Evolutionary conservation across 306 rosid species (phyloP).

Genomic region (Corylus americana): DNA sequence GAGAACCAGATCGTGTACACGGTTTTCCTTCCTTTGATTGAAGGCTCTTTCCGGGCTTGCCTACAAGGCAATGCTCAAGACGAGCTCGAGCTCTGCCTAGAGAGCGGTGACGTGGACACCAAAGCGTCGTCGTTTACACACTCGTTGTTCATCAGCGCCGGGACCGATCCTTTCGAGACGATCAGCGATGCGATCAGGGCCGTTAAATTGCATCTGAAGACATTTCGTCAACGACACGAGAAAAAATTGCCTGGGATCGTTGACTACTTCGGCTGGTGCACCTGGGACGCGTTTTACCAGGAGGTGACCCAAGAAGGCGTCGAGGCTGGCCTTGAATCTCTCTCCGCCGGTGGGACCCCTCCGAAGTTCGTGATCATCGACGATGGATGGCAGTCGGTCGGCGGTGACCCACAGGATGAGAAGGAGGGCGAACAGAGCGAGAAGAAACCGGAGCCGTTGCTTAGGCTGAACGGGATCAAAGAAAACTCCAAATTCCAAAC

Average conservation of each 20-base stretch:
- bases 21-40: constrained; percentile 72
- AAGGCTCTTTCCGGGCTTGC: constrained; percentile 75
- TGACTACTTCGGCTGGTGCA: constrained; percentile 88
- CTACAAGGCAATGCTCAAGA: constrained; percentile 65
- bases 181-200: constrained; percentile 58
- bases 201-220: constrained; percentile 55
- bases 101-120: constrained; percentile 73
- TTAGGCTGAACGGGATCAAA: constrained; percentile 59
- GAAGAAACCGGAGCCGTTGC: constrained; percentile 22
- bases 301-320: constrained; percentile 88
- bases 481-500: constrained; percentile 73
- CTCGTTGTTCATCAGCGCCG: constrained; percentile 56
- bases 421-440: neutral
- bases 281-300: constrained; percentile 92
- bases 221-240: constrained; percentile 79
- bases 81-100: constrained; percentile 72
- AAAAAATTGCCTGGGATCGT: constrained; percentile 75
- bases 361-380: constrained; percentile 86
- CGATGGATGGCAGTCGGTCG: constrained; percentile 91
- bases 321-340: constrained; percentile 59
- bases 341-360: constrained; percentile 66
- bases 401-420: constrained; percentile 32
- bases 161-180: constrained; percentile 69
- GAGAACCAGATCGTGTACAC: constrained; percentile 59
- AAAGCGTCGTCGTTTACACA: constrained; percentile 66